Base-by-base conservation (phyloP, 2,329 filamentous ascomycete genomes). In the Xylaria sp. region DNA sequence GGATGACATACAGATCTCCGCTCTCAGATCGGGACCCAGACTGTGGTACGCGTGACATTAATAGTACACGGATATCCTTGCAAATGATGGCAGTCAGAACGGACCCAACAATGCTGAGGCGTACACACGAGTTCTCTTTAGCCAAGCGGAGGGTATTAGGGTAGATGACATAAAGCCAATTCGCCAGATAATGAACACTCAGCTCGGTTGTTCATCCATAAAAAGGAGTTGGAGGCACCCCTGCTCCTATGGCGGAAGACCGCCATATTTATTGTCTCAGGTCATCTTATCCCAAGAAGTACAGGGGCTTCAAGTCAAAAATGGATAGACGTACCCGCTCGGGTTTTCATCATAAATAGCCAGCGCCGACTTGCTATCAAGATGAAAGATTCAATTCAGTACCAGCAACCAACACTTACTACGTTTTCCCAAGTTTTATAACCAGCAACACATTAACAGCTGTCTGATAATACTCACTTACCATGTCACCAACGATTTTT, bases 401-500 rank as follows among this genome's bases (percentile, higher is more conserved):
- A 32, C 20, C 4, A 7, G 15, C 20, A 52, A n/a, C 23, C 10
- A 30, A 6, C 25, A 52, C 15, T 52, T 32, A 18, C 48, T 30
- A n/a, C 28, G 18, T 9, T 18, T 7, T 18, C n/a, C 15, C 0
- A 4, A 45, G 13, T 30, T 20, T 5, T n/a, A 23, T 34, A 32
- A 12, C n/a, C 8, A 20, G 7, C 45, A 28, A 32, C 9, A 43
- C 13, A 36, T 5, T 12, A 60, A 39, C 15, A 15, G 20, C 32
- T 4, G 32, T 34, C n/a, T 18, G n/a, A 56, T 13, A 2, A 10
- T 15, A 15, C 1, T 13, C 8, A 28, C 36, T 2, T 13, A 57
- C 28, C 46, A 71, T 71, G 69, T 48, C 69, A 12, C 55, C 68
- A 43, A 70, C 71, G 15, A 67, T 74, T 10, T 74, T 72, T 15